phyloP scores from a whole-genome alignment of 179 eudicot species.

The Patellifolia procumbens region DNA sequence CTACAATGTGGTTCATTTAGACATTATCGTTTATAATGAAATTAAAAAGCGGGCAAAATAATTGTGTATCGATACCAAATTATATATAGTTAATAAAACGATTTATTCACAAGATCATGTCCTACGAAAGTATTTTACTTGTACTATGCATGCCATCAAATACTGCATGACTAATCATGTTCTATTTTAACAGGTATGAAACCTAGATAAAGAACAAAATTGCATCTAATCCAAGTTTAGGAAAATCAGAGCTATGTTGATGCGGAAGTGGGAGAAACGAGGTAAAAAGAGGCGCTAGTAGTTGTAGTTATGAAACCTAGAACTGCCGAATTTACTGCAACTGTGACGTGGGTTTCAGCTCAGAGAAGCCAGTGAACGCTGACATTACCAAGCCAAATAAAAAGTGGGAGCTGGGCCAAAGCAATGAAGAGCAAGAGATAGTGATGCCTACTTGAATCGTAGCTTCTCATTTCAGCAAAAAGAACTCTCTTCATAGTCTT shows the following conservation, averaged over 20 bases:
- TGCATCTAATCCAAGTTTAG: not conserved
- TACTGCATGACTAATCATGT: not conserved
- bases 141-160: not conserved
- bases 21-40: not conserved
- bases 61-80: constrained; percentile 12
- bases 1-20: not conserved
- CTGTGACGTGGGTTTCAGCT: constrained; percentile 10
- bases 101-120: not conserved
- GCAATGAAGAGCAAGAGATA: constrained; percentile 45
- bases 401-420: constrained; percentile 43
- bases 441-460: constrained; percentile 40
- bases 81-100: constrained; percentile 15
- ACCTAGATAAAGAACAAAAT: not conserved
- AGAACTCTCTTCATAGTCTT: constrained; percentile 52
- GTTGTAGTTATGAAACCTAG: not conserved
- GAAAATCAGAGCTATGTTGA: not conserved
- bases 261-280: not conserved
- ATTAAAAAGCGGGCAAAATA: constrained; percentile 13
- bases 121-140: not conserved
- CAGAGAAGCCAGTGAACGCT: constrained; percentile 42
- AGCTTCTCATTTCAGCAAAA: constrained; percentile 44
- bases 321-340: constrained; percentile 7
- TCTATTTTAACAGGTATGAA: not conserved
- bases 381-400: constrained; percentile 49
- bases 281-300: not conserved